These are phyloP conservation scores for Paragyromitra xinjiangensis DNA, from an alignment of 495 filamentous ascomycete genomes.

Conservation along the genomic window DNA sequence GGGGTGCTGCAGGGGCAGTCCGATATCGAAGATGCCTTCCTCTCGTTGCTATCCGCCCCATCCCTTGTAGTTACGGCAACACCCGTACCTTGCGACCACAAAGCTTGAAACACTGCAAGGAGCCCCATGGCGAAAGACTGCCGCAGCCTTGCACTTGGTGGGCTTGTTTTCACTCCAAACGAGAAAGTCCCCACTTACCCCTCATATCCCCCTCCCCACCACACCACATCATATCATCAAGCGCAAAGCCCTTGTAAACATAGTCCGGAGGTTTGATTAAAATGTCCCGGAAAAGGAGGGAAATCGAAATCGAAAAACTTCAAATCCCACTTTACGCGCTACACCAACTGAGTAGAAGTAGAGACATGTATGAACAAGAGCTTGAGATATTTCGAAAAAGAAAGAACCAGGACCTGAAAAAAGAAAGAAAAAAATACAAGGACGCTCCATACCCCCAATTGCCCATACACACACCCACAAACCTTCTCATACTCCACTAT, in stretches of 20 bases:
- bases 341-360: conserved; percentile 7
- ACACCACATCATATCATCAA: not conserved
- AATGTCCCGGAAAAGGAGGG: not conserved
- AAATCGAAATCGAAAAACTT: conserved; percentile 14
- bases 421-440: conserved; percentile 40
- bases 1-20: conserved; percentile 6
- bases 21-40: conserved; percentile 11
- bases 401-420: conserved; percentile 22
- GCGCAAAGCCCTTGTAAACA: conserved; percentile 12
- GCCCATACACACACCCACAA: conserved; percentile 18
- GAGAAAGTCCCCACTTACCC: conserved; percentile 36
- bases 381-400: conserved; percentile 45
- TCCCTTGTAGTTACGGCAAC: conserved; percentile 22
- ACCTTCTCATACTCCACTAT: conserved; percentile 17
- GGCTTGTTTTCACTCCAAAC: conserved; percentile 19
- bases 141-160: conserved; percentile 5
- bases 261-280: not conserved
- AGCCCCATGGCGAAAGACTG: not conserved
- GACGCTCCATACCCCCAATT: conserved; percentile 42
- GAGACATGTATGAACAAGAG: conserved; percentile 50
- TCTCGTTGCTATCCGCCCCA: not conserved
- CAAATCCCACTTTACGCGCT: conserved; percentile 39
- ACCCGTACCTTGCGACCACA: conserved; percentile 31
- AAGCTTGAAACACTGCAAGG: conserved; percentile 35
- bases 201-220: conserved; percentile 30